These are phyloP conservation scores for Phaeotremella skinneri DNA, from an alignment of 768 basidiomycete genomes.

Conservation along the genomic window DNA sequence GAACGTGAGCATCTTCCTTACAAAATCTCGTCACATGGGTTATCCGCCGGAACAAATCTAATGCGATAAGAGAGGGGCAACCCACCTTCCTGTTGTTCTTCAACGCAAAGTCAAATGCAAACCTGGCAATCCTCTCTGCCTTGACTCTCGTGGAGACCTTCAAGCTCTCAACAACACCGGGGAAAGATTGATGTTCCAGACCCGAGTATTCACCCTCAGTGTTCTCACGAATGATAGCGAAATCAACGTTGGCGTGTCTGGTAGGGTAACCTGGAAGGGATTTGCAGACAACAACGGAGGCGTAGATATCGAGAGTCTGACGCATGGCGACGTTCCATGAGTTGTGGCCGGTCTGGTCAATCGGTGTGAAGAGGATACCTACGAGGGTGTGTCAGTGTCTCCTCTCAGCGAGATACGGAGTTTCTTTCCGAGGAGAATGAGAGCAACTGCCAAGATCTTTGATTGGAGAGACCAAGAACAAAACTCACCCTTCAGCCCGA, in stretches of 20 bases:
- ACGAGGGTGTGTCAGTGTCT: neutral
- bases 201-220: conserved; percentile 99
- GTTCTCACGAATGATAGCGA: conserved; percentile 99
- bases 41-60: too few species aligned
- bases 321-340: conserved; percentile 99
- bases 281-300: conserved; percentile 97
- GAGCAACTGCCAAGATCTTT: conserved; percentile 2
- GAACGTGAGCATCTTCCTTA: too few species aligned
- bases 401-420: neutral
- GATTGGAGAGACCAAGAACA: conserved; percentile 7
- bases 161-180: conserved; percentile 95
- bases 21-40: neutral
- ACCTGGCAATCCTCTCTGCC: conserved; percentile 92
- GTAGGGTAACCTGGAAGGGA: conserved; percentile 94
- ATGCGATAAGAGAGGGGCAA: neutral
- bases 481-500: conserved; percentile 86
- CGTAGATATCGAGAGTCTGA: conserved; percentile 96
- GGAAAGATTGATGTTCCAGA: conserved; percentile 87
- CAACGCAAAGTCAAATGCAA: conserved; percentile 97
- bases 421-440: neutral
- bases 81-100: conserved; percentile 95
- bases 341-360: conserved; percentile 91
- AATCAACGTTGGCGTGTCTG: conserved; percentile 93
- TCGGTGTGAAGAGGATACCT: conserved; percentile 99
- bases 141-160: conserved; percentile 95